These are phyloP conservation scores for Rhodotorula diobovata DNA, from an alignment of 768 basidiomycete species.

Conservation along the genomic window DNA sequence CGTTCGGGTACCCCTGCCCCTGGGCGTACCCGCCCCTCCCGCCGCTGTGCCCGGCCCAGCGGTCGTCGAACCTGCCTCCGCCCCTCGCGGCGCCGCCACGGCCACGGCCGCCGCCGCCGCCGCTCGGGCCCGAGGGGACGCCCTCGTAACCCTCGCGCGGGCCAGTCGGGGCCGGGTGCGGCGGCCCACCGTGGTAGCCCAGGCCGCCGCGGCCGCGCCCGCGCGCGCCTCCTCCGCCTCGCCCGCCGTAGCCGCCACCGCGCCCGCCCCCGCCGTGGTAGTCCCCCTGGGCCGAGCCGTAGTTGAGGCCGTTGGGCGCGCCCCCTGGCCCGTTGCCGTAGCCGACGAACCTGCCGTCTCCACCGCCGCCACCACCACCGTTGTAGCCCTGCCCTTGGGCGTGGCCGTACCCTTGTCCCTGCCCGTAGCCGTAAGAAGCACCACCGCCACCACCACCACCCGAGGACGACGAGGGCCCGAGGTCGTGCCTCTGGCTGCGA, in stretches of 20 bases:
- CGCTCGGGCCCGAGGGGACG: slow-evolving; percentile 45
- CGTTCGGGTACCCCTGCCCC: not conserved
- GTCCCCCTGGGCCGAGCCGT: slow-evolving; percentile 11
- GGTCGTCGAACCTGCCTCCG: not conserved
- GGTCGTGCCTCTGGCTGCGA: slow-evolving; percentile 57
- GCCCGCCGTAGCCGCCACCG: slow-evolving; percentile 45
- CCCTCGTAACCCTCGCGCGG: slow-evolving; percentile 57
- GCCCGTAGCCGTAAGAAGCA: not conserved
- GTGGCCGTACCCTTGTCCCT: too few species aligned
- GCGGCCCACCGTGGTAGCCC: slow-evolving; percentile 12
- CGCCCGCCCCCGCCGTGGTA: not conserved
- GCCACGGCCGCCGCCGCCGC: not conserved
- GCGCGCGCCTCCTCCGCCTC: slow-evolving; percentile 44
- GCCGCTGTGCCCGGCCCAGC: not conserved
- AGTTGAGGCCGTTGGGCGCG: not conserved
- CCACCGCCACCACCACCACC: too few species aligned
- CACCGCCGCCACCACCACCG: too few species aligned
- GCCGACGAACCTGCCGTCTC: slow-evolving; percentile 1
- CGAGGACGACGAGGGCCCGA: slow-evolving; percentile 37
- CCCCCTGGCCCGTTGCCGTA: not conserved
- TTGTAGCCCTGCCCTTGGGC: not conserved
- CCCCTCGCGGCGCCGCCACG: not conserved
- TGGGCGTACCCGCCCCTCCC: not conserved
- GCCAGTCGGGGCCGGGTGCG: slow-evolving; percentile 69
- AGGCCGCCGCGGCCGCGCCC: slow-evolving; percentile 26